Conservation (phyloP, 2,329 filamentous ascomycete genomes). For the Sarocladium oryzae region DNA sequence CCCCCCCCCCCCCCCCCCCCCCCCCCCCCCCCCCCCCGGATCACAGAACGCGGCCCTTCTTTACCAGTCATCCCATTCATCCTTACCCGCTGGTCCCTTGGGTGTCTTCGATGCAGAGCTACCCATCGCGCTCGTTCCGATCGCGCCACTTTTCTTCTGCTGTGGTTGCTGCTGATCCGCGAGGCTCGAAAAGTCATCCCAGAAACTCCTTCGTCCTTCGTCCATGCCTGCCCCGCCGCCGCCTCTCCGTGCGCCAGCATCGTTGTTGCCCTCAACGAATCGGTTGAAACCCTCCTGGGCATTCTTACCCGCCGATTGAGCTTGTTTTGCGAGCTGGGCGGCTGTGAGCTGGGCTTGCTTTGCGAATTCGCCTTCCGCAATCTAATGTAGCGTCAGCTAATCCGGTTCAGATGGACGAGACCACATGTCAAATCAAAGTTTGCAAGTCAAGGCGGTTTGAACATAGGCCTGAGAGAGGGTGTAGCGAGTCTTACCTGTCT, state of each 20-base stretch:
- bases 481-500: slow-evolving; percentile 60
- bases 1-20: slow-evolving; percentile 15
- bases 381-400: slow-evolving; percentile 38
- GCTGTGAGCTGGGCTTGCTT: slow-evolving; percentile 57
- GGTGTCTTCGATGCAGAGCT: slow-evolving; percentile 20
- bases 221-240: slow-evolving; percentile 53
- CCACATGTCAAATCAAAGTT: background rate
- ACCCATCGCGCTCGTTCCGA: slow-evolving; percentile 55
- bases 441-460: background rate
- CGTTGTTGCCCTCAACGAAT: slow-evolving; percentile 73
- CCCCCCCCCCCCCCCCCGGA: slow-evolving; percentile 10
- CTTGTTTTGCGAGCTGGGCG: slow-evolving; percentile 59
- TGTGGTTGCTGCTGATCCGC: slow-evolving; percentile 47
- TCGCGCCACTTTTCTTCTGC: slow-evolving; percentile 36
- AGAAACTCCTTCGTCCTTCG: slow-evolving; percentile 74
- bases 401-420: background rate
- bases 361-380: slow-evolving; percentile 74
- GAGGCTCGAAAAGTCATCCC: slow-evolving; percentile 79
- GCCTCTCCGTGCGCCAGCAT: slow-evolving; percentile 33
- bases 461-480: slow-evolving; percentile 9
- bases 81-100: slow-evolving; percentile 34
- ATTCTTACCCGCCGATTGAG: slow-evolving; percentile 63
- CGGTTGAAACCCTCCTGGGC: slow-evolving; percentile 76
- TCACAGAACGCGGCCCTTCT: too few species aligned
- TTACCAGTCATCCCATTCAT: slow-evolving; percentile 62